Evolutionary conservation across 129 eudicot species (phyloP), one percentile per base, ranked within the genome.

Genomic region (Flaveria ramosissima): DNA sequence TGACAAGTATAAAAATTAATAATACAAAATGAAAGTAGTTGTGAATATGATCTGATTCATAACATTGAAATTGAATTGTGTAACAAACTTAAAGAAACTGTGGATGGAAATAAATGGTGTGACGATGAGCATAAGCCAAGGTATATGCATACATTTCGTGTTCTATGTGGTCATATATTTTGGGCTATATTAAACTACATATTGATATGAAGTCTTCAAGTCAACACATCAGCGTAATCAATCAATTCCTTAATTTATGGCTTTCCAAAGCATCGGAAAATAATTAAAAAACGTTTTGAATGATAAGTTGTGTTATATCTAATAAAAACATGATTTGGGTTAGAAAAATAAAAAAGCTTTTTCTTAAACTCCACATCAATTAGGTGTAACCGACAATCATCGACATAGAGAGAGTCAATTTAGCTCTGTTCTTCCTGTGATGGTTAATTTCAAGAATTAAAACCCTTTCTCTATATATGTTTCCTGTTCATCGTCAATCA

Each of bases 341-440:
- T 11, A 45, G 6, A 45, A 45, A 45, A 15, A n/a, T 52, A 52
- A 52, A 13, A 52, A 15, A 6, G 15, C 9, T 36, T 36, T 36
- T 36, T 36, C 41, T 36, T 36, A 36, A 36, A 36, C 41, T 36
- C 41, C 8, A 36, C 41, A 36, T 36, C 41, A 36, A 36, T 36
- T 36, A 36, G 32, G 66, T 50, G 82, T 71, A 78, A 78, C 82
- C 82, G 77, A 78, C 82, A 78, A 78, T 78, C 72, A 71, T 1
- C 52, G 62, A 16, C 32, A 26, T 39, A 41, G 13, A 73, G 9
- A 63, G 61, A 46, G 80, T 16, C 67, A 78, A 70, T 77, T 43
- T 39, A 42, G 52, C 68, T 78, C 81, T 55, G 57, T 66, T 67
- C 21, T 20, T 43, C 21, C 19, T 57, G 70, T 32, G 13, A 32